A percentile compares a stretch with the other conserved stretches of the same genome.
Evolutionary conservation across 2,329 filamentous ascomycete genomes (phyloP).

Genomic region (Ampelomyces quisqualis): DNA sequence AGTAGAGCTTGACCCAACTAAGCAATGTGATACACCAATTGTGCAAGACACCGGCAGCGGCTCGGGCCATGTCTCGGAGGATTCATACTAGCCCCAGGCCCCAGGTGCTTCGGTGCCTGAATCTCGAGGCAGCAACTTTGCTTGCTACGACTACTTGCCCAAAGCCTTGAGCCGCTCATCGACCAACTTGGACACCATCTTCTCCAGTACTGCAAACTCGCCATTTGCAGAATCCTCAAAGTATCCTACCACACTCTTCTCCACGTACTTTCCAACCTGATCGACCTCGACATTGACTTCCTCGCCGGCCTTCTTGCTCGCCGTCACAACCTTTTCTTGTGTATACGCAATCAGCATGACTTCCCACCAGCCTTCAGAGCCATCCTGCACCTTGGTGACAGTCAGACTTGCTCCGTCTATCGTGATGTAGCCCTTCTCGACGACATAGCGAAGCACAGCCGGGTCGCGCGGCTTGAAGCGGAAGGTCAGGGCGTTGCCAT

Average conservation of each 20-base stretch:
- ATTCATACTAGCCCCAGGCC: background rate
- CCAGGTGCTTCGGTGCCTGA: background rate
- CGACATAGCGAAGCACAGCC: slow-evolving; percentile 77
- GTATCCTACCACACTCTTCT: slow-evolving; percentile 85
- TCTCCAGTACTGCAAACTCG: slow-evolving; percentile 53
- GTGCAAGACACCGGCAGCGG: background rate
- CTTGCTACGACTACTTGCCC: slow-evolving; percentile 25
- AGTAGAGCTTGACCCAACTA: background rate
- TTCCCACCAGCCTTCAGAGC: slow-evolving; percentile 79
- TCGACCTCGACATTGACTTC: slow-evolving; percentile 92
- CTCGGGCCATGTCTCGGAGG: slow-evolving; percentile 3
- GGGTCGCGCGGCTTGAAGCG: slow-evolving; percentile 71
- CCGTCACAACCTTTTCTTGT: slow-evolving; percentile 85
- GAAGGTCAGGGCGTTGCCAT: slow-evolving; percentile 89
- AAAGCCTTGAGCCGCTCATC: slow-evolving; percentile 62
- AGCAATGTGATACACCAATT: background rate
- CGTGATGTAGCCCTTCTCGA: slow-evolving; percentile 94
- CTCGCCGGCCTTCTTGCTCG: slow-evolving; percentile 74
- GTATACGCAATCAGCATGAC: slow-evolving; percentile 98
- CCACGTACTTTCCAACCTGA: slow-evolving; percentile 80
- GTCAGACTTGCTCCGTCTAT: slow-evolving; percentile 95
- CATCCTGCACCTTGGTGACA: slow-evolving; percentile 81
- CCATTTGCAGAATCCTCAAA: slow-evolving; percentile 61
- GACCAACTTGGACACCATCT: slow-evolving; percentile 66
- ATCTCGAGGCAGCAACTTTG: background rate